Conservation (phyloP, 441 rosid species). For the Croton setiger region DNA sequence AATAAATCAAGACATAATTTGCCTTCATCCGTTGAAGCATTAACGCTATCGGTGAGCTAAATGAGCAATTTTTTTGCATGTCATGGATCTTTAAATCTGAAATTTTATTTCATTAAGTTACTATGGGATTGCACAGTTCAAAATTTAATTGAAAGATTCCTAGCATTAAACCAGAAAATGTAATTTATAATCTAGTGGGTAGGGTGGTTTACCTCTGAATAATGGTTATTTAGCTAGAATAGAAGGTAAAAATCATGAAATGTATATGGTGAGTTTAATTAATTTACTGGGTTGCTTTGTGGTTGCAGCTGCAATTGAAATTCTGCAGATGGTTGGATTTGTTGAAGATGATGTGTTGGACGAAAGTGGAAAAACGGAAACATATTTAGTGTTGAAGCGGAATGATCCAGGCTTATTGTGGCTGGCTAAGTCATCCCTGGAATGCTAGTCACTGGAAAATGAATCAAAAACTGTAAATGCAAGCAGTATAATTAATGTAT, state of each 20-base stretch:
- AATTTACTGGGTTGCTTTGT: background rate
- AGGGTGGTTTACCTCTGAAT: background rate
- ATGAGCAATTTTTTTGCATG: background rate
- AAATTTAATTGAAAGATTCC: too few relatives aligned
- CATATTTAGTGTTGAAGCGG: constrained; percentile 72
- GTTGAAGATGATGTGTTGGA: constrained; percentile 52
- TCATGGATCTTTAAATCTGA: background rate
- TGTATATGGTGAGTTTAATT: background rate
- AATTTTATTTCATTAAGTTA: background rate
- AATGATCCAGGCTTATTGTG: constrained; percentile 92
- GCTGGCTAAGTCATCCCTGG: constrained; percentile 86
- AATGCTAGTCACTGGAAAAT: constrained; percentile 31
- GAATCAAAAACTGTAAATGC: too few relatives aligned
- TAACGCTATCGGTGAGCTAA: background rate
- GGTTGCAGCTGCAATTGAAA: constrained; percentile 73
- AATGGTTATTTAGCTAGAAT: background rate
- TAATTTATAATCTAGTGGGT: background rate
- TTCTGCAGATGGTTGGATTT: constrained; percentile 73
- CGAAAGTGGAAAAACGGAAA: constrained; percentile 47
- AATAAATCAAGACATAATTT: background rate
- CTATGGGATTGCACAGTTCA: background rate
- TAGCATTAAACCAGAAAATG: background rate
- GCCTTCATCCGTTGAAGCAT: background rate
- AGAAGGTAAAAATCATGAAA: background rate
- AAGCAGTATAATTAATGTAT: too few relatives aligned